Base-by-base conservation (phyloP, 1,284 basidiomycete genomes). In the Polyporus tsugae region DNA sequence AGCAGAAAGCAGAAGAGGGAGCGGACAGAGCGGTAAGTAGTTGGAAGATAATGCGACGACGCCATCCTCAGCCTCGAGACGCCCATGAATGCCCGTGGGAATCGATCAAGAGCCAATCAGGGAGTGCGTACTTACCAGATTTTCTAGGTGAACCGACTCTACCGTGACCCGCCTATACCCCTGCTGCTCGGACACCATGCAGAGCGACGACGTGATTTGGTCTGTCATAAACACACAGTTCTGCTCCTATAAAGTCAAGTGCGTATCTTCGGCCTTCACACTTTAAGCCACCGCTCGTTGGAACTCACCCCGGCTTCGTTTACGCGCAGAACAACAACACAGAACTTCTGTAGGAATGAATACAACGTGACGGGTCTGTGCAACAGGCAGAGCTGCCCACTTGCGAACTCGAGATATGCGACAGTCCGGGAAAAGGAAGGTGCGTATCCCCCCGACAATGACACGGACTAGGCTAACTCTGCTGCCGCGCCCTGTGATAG, bases 361-460 rank as follows among this genome's bases (percentile, higher is more conserved):
- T 99, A 98, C 86, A 99, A 99, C 82, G 91, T 98, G 42, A 98
- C 97, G 1, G 98, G 98, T n/a, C 87, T 99, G 74, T 99, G 98
- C 82, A 96, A 92, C 77, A 86, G 97, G 67, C 96, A 98, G 78
- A 97, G 96, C 66, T 99, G 98, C 83, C 98, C 98, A 0, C 84
- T 99, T 13, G 98, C 98, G 22, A 99, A 99, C 80, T 96, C 96
- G 35, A 86, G 95, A 72, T 99, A 99, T 81, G 97, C 98, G 6
- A 99, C 98, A 19, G 96, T 99, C 1, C 86, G 97, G 67, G 98
- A 99, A 81, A 91, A 95, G 72, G 95, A 98, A 81, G 96, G 96
- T 93, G 72, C 71, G 87, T 79, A 5, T 25, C 4, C 42, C 22
- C 15, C n/a, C 33, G 2, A 35, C 0, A 22, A 29, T 6, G 19